phyloP scores from a whole-genome alignment of 2,329 filamentous ascomycete species.

The Pseudocercospora pini-densiflorae region DNA sequence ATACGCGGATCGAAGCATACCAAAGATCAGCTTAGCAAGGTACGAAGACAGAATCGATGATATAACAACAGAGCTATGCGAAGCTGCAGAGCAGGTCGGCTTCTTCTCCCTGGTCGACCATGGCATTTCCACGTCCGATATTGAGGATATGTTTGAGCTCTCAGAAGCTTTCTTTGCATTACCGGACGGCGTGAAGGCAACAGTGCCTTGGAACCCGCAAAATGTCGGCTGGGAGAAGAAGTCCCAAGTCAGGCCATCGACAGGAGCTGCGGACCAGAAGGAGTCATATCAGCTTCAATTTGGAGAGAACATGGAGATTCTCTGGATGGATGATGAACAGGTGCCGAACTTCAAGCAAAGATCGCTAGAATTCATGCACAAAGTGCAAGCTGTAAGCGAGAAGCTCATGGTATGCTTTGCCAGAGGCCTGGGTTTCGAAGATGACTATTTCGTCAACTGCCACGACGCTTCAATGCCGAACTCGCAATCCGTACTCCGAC shows the following conservation, averaged over 20 bases:
- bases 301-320: constrained; percentile 56
- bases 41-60: constrained; percentile 57
- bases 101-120: constrained; percentile 65
- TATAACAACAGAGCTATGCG: constrained; percentile 57
- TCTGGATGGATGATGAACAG: constrained; percentile 56
- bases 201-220: constrained; percentile 57
- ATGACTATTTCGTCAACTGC: constrained; percentile 60
- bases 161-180: constrained; percentile 60
- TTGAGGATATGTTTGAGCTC: constrained; percentile 56
- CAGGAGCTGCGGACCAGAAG: constrained; percentile 61
- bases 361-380: constrained; percentile 58
- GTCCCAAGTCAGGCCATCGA: constrained; percentile 62
- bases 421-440: constrained; percentile 58
- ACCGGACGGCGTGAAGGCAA: constrained; percentile 56
- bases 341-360: constrained; percentile 55
- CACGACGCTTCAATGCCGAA: constrained; percentile 57
- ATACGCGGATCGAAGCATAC: constrained; percentile 51
- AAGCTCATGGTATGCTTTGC: constrained; percentile 63
- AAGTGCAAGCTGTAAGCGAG: constrained; percentile 58
- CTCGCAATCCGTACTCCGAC: constrained; percentile 58
- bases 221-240: constrained; percentile 67
- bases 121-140: constrained; percentile 52
- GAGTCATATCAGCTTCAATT: constrained; percentile 68
- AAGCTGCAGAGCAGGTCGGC: constrained; percentile 61
- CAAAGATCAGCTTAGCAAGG: constrained; percentile 58